Percentiles rank a stretch among this genome's conserved stretches.
These are phyloP conservation scores for Peltaster fructicola DNA, from an alignment of 2,329 filamentous ascomycete genomes.

Conservation along the genomic window DNA sequence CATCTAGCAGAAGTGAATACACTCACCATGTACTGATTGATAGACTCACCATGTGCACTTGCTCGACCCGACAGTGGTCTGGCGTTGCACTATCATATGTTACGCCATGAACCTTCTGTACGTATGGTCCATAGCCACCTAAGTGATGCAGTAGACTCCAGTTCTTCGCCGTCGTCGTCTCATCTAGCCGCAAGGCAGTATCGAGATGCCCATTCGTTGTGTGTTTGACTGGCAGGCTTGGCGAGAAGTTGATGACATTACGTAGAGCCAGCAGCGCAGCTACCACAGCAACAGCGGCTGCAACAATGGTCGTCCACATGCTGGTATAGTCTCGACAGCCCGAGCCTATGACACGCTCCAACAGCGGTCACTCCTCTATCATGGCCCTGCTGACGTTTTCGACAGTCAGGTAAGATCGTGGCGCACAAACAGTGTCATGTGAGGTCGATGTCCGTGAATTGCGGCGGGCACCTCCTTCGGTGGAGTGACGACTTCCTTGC, in stretches of 20 bases:
- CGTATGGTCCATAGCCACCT: slow-evolving; percentile 38
- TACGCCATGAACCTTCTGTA: slow-evolving; percentile 28
- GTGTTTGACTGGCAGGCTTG: neutral
- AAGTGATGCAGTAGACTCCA: slow-evolving; percentile 37
- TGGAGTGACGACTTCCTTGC: no score
- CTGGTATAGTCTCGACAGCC: neutral
- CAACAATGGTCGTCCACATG: neutral
- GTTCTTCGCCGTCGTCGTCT: slow-evolving; percentile 5
- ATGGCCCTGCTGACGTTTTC: no score
- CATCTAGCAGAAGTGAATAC: slow-evolving; percentile 23
- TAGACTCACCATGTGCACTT: slow-evolving; percentile 38
- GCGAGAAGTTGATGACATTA: neutral
- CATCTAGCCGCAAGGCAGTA: neutral
- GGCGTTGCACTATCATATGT: slow-evolving; percentile 27
- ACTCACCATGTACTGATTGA: neutral
- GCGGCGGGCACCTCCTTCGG: no score
- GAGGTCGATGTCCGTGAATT: no score
- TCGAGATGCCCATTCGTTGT: neutral
- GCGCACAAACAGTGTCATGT: no score
- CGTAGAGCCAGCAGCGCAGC: neutral
- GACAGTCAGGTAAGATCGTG: no score
- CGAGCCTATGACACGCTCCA: no score
- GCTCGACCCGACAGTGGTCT: slow-evolving; percentile 32
- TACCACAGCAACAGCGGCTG: neutral
- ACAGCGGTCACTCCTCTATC: no score